Conservation (phyloP, 768 basidiomycete species). For the Hydnum rufescens region DNA sequence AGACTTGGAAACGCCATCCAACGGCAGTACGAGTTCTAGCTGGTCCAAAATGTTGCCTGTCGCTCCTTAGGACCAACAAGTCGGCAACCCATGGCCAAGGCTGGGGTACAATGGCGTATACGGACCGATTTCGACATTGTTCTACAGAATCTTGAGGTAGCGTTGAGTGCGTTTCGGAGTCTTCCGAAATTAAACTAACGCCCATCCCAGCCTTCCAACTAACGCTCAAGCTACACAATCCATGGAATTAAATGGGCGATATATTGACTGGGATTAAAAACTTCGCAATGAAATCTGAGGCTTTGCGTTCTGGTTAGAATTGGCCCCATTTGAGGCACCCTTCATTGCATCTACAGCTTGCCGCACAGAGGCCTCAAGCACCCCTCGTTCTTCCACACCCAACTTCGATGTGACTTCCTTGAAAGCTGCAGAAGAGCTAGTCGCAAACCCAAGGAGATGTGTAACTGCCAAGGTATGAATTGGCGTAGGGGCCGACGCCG, state of each 20-base stretch:
- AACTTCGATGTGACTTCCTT: slow-evolving; percentile 64
- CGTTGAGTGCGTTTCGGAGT: no score
- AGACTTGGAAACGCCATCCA: not conserved
- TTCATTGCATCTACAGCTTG: slow-evolving; percentile 40
- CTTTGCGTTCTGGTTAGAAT: slow-evolving; percentile 26
- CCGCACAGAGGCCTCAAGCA: slow-evolving; percentile 60
- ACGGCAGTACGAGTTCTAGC: not conserved
- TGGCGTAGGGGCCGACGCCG: slow-evolving; percentile 23
- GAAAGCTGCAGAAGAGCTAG: slow-evolving; percentile 52
- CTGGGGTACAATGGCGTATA: no score
- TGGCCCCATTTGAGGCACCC: slow-evolving; percentile 12
- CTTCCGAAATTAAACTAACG: no score
- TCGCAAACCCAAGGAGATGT: slow-evolving; percentile 54
- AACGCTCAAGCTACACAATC: no score
- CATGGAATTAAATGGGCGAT: no score
- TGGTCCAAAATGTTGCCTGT: no score
- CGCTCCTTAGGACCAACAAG: no score
- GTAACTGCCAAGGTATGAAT: slow-evolving; percentile 37
- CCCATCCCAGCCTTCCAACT: no score
- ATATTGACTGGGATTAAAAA: slow-evolving; percentile 2
- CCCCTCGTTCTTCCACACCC: slow-evolving; percentile 33
- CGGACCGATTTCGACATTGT: no score
- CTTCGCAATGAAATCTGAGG: slow-evolving; percentile 50
- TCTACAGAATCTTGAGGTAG: no score
- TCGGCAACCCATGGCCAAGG: no score